Evolutionary conservation across 176 grass and related monocot genomes (phyloP).

Genomic region (Triticum turgidum): DNA sequence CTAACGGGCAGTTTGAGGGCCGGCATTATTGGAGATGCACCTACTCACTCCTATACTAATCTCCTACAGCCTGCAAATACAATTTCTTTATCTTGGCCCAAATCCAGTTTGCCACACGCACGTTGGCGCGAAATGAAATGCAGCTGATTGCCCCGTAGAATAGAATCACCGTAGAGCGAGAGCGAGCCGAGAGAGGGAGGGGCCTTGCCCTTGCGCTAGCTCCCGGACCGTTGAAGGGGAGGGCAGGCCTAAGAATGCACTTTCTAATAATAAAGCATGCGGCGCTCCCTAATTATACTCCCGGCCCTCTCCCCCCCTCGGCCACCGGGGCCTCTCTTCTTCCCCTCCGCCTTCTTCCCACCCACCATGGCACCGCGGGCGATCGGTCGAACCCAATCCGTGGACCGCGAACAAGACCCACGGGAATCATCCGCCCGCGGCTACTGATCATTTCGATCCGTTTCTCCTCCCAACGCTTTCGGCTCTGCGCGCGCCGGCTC

Average conservation of each 20-base stretch:
- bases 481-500: not conserved
- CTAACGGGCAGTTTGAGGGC: too few relatives aligned
- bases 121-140: too few relatives aligned
- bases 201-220: slow-evolving; percentile 1
- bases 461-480: not conserved
- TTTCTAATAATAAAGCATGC: slow-evolving; percentile 64
- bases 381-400: slow-evolving; percentile 10
- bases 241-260: slow-evolving; percentile 30
- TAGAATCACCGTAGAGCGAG: too few relatives aligned
- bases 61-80: too few relatives aligned
- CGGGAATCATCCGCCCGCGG: slow-evolving; percentile 17
- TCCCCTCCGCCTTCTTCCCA: slow-evolving; percentile 1
- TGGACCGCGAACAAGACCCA: slow-evolving; percentile 20
- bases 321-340: slow-evolving; percentile 13
- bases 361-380: slow-evolving; percentile 14
- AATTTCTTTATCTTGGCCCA: too few relatives aligned
- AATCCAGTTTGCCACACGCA: too few relatives aligned
- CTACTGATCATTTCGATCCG: slow-evolving; percentile 24
- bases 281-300: slow-evolving; percentile 59
- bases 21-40: too few relatives aligned
- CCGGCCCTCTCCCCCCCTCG: not conserved
- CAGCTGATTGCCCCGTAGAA: too few relatives aligned
- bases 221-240: slow-evolving; percentile 32
- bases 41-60: too few relatives aligned
- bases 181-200: not conserved